Conservation (phyloP, 495 filamentous ascomycete genomes). For the Hypoxylon lienhwacheense region DNA sequence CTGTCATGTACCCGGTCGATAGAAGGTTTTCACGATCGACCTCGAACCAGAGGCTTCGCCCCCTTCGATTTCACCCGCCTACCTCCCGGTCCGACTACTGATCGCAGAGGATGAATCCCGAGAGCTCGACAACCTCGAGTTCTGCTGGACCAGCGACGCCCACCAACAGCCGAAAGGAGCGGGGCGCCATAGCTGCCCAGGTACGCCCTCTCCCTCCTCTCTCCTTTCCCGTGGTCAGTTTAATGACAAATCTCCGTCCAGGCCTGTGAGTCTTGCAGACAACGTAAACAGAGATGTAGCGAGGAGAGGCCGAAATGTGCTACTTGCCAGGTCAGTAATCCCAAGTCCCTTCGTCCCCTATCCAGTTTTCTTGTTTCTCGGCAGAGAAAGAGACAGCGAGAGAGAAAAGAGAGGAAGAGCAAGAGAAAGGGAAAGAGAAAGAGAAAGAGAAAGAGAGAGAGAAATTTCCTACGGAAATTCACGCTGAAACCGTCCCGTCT, state of each 20-base stretch:
- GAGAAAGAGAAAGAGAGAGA: too few species aligned
- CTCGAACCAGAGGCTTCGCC: conserved; percentile 21
- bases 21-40: conserved; percentile 29
- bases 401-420: too few species aligned
- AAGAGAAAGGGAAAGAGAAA: too few species aligned
- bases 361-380: not conserved
- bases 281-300: conserved; percentile 88
- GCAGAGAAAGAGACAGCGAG: too few species aligned
- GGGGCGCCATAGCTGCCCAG: conserved; percentile 54
- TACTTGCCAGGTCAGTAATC: conserved; percentile 48
- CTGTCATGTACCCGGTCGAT: conserved; percentile 33
- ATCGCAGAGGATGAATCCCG: conserved; percentile 34
- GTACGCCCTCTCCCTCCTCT: conserved; percentile 32
- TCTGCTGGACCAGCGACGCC: conserved; percentile 38
- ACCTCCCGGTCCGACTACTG: conserved; percentile 12
- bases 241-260: conserved; percentile 12
- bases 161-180: conserved; percentile 45
- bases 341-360: conserved; percentile 9
- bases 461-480: conserved; percentile 1
- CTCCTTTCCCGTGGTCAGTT: not conserved
- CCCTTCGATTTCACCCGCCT: conserved; percentile 13
- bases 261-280: conserved; percentile 83
- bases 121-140: conserved; percentile 33
- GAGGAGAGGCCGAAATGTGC: conserved; percentile 81
- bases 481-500: conserved; percentile 6